phyloP scores from a whole-genome alignment of 768 basidiomycete species.

The Auriculariales sp. region DNA sequence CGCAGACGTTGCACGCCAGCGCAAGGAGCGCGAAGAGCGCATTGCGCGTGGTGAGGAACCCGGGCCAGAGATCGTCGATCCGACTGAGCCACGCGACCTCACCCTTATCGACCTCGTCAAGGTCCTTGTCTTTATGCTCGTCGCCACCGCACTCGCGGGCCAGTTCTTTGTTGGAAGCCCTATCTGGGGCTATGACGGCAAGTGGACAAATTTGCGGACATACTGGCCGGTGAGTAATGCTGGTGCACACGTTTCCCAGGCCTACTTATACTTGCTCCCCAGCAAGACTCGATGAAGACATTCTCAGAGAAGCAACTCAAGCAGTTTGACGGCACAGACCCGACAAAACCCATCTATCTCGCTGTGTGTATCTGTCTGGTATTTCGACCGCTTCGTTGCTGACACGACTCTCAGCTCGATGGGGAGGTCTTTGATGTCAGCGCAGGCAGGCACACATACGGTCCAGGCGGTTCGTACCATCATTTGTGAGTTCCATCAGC shows the following conservation, averaged over 20 bases:
- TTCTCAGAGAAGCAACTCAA: slow-evolving; percentile 63
- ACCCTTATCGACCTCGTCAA: slow-evolving; percentile 52
- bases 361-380: slow-evolving; percentile 41
- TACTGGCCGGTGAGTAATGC: slow-evolving; percentile 42
- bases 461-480: slow-evolving; percentile 76
- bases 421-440: slow-evolving; percentile 89
- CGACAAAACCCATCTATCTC: slow-evolving; percentile 61
- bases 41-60: slow-evolving; percentile 60
- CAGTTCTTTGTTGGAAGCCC: slow-evolving; percentile 82
- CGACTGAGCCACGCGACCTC: slow-evolving; percentile 53
- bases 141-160: slow-evolving; percentile 46
- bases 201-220: slow-evolving; percentile 43
- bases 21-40: slow-evolving; percentile 56
- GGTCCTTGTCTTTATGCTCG: slow-evolving; percentile 41
- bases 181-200: slow-evolving; percentile 66
- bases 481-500: slow-evolving; percentile 35
- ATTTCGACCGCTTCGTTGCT: slow-evolving; percentile 3
- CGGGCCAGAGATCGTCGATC: slow-evolving; percentile 59
- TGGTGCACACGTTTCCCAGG: background rate
- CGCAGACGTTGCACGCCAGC: slow-evolving; percentile 52
- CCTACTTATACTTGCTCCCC: slow-evolving; percentile 1
- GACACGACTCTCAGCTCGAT: slow-evolving; percentile 47
- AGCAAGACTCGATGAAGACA: slow-evolving; percentile 43
- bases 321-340: slow-evolving; percentile 54
- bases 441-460: slow-evolving; percentile 60